Percentiles rank a stretch among this genome's conserved stretches.
phyloP scores from a whole-genome alignment of 78 protist species.

The Dictyostelium firmibasis region DNA sequence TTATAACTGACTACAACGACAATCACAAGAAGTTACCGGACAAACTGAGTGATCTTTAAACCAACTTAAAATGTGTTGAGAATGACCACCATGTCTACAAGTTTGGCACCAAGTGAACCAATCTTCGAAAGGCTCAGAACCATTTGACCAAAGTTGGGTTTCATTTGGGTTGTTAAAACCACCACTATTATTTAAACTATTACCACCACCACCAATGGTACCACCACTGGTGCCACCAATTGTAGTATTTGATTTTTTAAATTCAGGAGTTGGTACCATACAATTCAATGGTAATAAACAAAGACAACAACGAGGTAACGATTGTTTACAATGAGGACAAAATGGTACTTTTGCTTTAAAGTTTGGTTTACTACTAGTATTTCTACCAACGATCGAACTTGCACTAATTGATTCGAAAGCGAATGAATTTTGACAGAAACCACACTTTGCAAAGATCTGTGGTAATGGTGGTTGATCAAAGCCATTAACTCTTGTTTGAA shows the following conservation, averaged over 20 bases:
- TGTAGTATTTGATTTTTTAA: constrained; percentile 5
- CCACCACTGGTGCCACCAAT: background rate
- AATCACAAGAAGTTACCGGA: constrained; percentile 90
- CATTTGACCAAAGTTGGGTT: constrained; percentile 35
- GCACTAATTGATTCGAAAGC: constrained; percentile 47
- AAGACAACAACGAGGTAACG: constrained; percentile 83
- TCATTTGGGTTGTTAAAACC: background rate
- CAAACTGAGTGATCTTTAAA: constrained; percentile 86
- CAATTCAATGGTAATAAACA: constrained; percentile 74
- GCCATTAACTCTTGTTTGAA: constrained; percentile 12
- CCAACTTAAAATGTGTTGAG: constrained; percentile 89
- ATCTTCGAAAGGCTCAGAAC: constrained; percentile 63
- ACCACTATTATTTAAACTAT: background rate
- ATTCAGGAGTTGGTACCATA: constrained; percentile 57
- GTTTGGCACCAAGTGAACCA: constrained; percentile 95
- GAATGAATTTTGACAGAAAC: constrained; percentile 68
- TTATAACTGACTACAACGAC: constrained; percentile 76
- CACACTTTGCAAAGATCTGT: constrained; percentile 77
- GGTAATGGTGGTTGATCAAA: background rate
- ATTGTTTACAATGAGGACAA: constrained; percentile 71
- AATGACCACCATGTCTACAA: constrained; percentile 95
- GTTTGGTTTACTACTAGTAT: background rate
- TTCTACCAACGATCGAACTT: constrained; percentile 40
- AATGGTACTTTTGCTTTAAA: constrained; percentile 32
- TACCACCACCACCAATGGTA: background rate